These are phyloP conservation scores for Daldinia decipiens DNA, from an alignment of 495 filamentous ascomycete genomes.

Conservation along the genomic window DNA sequence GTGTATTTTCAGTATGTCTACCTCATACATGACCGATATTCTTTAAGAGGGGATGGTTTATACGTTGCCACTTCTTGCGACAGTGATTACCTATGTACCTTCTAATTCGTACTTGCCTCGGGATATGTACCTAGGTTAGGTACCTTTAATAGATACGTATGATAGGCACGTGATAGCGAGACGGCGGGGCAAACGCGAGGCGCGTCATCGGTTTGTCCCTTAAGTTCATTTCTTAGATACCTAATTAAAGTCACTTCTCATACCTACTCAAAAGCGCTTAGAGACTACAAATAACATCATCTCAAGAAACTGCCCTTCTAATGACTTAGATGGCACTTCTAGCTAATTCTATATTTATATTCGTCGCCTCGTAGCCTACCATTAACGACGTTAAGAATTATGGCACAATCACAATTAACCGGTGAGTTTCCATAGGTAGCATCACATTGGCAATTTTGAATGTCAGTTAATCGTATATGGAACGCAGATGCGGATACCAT, in stretches of 20 bases:
- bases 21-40: not conserved
- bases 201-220: slow-evolving; percentile 18
- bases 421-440: slow-evolving; percentile 25
- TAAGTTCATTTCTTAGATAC: not conserved
- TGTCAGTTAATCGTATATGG: slow-evolving; percentile 2
- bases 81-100: not conserved
- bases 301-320: not conserved
- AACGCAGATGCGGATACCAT: slow-evolving; percentile 82
- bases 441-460: not conserved
- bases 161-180: slow-evolving; percentile 33
- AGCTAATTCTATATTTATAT: not conserved
- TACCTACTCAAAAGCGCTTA: too few species aligned
- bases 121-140: not conserved
- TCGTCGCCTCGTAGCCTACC: not conserved
- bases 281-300: not conserved
- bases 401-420: slow-evolving; percentile 36
- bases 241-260: too few species aligned
- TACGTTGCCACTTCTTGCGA: not conserved
- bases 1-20: not conserved
- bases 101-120: not conserved
- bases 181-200: slow-evolving; percentile 36
- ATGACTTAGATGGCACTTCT: not conserved
- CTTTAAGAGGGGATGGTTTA: not conserved
- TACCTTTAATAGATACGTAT: not conserved
- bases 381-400: slow-evolving; percentile 12